Percentiles rank a stretch among this genome's conserved stretches.
phyloP scores from a whole-genome alignment of 306 rosid species.

The Dicorynia guianensis region DNA sequence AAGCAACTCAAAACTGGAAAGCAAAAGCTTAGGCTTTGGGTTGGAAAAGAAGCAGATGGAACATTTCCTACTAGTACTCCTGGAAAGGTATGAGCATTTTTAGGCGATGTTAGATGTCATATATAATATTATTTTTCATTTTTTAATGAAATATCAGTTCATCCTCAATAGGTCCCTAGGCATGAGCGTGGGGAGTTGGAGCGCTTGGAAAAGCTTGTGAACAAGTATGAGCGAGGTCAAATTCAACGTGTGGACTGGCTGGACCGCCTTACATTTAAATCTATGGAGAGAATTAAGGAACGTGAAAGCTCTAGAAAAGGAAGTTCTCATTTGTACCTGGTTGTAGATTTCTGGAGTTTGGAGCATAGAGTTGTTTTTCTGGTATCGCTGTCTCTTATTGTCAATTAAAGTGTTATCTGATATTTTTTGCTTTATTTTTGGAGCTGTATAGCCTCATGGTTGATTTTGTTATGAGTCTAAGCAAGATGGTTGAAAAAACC shows the following conservation, averaged over 20 bases:
- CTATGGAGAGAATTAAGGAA: slow-evolving; percentile 82
- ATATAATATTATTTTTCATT: slow-evolving; percentile 2
- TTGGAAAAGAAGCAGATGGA: slow-evolving; percentile 93
- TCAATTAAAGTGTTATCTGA: background rate
- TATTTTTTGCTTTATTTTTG: no score
- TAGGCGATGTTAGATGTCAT: slow-evolving; percentile 15
- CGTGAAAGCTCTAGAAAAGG: slow-evolving; percentile 78
- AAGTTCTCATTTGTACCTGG: slow-evolving; percentile 77
- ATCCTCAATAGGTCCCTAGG: slow-evolving; percentile 76
- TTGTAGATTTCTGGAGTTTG: slow-evolving; percentile 90
- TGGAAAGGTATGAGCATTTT: slow-evolving; percentile 76
- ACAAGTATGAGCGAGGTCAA: slow-evolving; percentile 95
- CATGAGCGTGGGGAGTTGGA: slow-evolving; percentile 94
- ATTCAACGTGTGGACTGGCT: slow-evolving; percentile 92
- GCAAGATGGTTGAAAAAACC: no score
- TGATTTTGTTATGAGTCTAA: no score
- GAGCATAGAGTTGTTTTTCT: slow-evolving; percentile 96
- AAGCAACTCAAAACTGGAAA: slow-evolving; percentile 96
- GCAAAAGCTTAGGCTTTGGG: slow-evolving; percentile 97
- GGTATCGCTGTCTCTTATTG: slow-evolving; percentile 56
- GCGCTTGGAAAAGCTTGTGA: slow-evolving; percentile 88
- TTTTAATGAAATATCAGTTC: slow-evolving; percentile 33
- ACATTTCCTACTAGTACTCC: slow-evolving; percentile 81
- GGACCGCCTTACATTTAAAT: slow-evolving; percentile 86
- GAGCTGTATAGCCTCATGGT: no score